Conservation (phyloP, 73 alveolate genomes). For the Paramecium sexaurelia region DNA sequence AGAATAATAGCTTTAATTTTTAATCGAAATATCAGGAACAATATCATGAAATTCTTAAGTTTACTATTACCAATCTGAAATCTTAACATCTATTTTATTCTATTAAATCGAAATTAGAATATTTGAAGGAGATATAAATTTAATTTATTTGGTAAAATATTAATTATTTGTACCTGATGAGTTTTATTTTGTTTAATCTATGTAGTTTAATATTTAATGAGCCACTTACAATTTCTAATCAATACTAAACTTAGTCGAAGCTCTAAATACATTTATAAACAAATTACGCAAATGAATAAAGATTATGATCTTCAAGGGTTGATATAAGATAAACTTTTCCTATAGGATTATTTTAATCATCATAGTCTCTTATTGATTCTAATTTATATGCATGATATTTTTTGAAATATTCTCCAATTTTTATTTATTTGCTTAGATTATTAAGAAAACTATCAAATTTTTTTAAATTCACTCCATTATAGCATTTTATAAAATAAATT, state of each 20-base stretch:
- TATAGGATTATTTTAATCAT: background rate
- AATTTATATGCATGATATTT: slow-evolving; percentile 16
- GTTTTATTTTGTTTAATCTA: background rate
- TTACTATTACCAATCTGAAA: background rate
- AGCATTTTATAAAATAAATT: background rate
- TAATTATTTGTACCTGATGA: background rate
- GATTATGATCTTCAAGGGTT: slow-evolving; percentile 13
- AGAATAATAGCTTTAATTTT: background rate
- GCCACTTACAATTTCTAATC: background rate
- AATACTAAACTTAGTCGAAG: background rate
- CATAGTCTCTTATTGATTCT: background rate
- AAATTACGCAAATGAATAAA: background rate
- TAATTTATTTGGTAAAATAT: background rate
- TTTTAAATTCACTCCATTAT: background rate
- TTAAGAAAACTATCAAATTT: background rate
- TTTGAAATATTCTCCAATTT: background rate
- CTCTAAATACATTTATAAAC: background rate
- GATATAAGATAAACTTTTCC: background rate
- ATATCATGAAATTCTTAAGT: background rate
- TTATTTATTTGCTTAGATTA: background rate
- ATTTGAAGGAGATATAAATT: background rate
- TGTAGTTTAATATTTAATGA: background rate
- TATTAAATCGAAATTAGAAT: background rate
- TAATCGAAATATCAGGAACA: background rate
- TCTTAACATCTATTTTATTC: background rate